A percentile compares a stretch with the other conserved stretches of the same genome.
phyloP scores from a whole-genome alignment of 192 early-diverging fungal genomes.

The Backusella tarrabulga region DNA sequence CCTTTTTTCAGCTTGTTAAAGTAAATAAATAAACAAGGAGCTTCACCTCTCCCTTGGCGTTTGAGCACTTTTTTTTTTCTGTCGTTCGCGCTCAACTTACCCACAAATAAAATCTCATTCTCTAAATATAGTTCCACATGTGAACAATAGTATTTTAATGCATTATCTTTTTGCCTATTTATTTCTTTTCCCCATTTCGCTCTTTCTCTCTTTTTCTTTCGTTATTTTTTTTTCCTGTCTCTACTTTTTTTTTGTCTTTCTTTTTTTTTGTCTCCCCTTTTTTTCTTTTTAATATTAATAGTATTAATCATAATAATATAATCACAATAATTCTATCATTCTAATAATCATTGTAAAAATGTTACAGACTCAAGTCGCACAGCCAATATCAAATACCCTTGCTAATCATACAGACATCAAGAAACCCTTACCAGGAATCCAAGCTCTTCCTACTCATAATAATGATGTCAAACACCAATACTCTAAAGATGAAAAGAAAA shows the following conservation, averaged over 20 bases:
- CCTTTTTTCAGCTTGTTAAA: not conserved
- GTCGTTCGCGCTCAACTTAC: not conserved
- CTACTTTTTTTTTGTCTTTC: not conserved
- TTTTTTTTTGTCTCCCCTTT: not conserved
- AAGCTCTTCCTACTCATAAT: not conserved
- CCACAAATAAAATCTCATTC: not conserved
- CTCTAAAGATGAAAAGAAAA: not conserved
- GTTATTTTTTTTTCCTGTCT: not conserved
- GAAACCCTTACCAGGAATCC: not conserved
- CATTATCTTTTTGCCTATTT: not conserved
- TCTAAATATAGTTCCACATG: not conserved
- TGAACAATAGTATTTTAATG: slow-evolving; percentile 2
- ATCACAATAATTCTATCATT: not conserved
- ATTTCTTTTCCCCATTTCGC: not conserved
- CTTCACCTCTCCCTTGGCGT: not conserved
- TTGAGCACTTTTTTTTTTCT: not conserved
- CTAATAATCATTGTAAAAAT: not conserved
- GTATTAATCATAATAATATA: not conserved
- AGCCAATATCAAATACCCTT: not conserved
- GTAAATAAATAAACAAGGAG: slow-evolving; percentile 9
- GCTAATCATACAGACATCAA: not conserved
- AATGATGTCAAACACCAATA: not conserved
- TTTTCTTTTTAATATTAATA: not conserved
- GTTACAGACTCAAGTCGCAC: not conserved
- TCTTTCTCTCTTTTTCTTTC: not conserved